Evolutionary conservation across 768 basidiomycete species (phyloP).

Genomic region (Suillus decipiens): DNA sequence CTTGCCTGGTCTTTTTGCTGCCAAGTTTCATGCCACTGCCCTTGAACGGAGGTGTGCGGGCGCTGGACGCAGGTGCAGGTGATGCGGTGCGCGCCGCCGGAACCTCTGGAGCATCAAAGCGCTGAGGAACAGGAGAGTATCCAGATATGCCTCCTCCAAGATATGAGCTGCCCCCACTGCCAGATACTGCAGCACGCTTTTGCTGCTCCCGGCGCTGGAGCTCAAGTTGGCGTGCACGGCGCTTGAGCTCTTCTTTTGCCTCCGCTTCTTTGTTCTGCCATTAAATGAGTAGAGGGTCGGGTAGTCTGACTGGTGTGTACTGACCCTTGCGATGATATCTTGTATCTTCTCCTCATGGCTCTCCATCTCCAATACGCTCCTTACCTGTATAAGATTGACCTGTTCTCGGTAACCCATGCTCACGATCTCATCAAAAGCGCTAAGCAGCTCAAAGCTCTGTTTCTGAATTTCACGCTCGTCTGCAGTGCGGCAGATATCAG

Average conservation of each 20-base stretch:
- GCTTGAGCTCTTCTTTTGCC: conserved; percentile 98
- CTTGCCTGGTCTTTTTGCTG: conserved; percentile 86
- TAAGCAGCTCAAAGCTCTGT: conserved; percentile 90
- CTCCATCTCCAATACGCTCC: conserved; percentile 84
- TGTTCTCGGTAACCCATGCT: conserved; percentile 84
- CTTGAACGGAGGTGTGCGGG: conserved; percentile 86
- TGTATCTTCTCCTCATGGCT: conserved; percentile 95
- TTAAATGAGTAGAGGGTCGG: neutral
- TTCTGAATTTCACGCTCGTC: conserved; percentile 89
- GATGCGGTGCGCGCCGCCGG: conserved; percentile 45
- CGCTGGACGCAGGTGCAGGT: conserved; percentile 42
- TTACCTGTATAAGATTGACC: conserved; percentile 76
- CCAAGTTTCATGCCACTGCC: conserved; percentile 96
- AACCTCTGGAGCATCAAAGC: conserved; percentile 69
- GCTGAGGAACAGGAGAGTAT: conserved; percentile 66
- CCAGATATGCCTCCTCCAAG: conserved; percentile 68
- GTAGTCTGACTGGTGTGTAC: conserved; percentile 24
- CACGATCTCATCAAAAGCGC: conserved; percentile 96
- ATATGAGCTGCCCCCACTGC: conserved; percentile 53
- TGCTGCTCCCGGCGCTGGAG: conserved; percentile 97
- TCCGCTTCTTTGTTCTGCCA: conserved; percentile 96
- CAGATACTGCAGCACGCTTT: conserved; percentile 59
- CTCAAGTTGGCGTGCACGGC: conserved; percentile 96
- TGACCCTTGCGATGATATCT: conserved; percentile 93
- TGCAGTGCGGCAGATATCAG: conserved; percentile 83